Evolutionary conservation across 371 early-diverging fungal species (phyloP).

Genomic region (Phascolomyces articulosus): DNA sequence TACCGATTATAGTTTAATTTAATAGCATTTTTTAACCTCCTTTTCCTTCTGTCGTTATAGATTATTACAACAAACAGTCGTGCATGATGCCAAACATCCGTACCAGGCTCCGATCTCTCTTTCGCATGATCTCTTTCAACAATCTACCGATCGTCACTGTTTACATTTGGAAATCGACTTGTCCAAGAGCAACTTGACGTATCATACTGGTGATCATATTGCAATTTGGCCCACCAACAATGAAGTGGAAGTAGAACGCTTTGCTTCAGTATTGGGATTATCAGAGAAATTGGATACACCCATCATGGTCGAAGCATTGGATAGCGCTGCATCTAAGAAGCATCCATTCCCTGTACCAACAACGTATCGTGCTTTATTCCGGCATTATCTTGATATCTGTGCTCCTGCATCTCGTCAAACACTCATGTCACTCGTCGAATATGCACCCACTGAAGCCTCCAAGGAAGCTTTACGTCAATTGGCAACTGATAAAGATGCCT

Average conservation of each 20-base stretch:
- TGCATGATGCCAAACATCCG: slow-evolving; percentile 83
- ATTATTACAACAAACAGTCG: slow-evolving; percentile 25
- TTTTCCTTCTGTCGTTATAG: neutral
- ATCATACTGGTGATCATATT: slow-evolving; percentile 94
- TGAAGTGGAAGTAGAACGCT: slow-evolving; percentile 69
- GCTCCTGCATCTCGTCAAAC: slow-evolving; percentile 70
- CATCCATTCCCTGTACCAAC: slow-evolving; percentile 89
- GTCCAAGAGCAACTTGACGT: slow-evolving; percentile 73
- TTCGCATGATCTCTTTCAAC: slow-evolving; percentile 71
- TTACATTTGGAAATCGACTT: slow-evolving; percentile 94
- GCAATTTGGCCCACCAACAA: slow-evolving; percentile 93
- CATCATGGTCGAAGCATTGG: slow-evolving; percentile 62
- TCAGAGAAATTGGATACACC: slow-evolving; percentile 67
- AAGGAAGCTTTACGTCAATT: slow-evolving; percentile 54
- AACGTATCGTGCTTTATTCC: slow-evolving; percentile 84
- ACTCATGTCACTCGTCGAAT: slow-evolving; percentile 59
- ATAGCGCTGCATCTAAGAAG: slow-evolving; percentile 71
- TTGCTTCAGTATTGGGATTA: slow-evolving; percentile 69
- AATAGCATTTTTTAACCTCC: neutral
- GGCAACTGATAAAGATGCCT: slow-evolving; percentile 77
- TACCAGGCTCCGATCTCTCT: slow-evolving; percentile 64
- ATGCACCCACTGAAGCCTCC: slow-evolving; percentile 58
- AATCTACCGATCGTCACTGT: slow-evolving; percentile 75
- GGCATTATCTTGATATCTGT: slow-evolving; percentile 90
- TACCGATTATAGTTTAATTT: neutral